Percentiles rank a stretch among this genome's conserved stretches.
Evolutionary conservation across 2,329 filamentous ascomycete species (phyloP).

Genomic region (Penicillium olsonii): DNA sequence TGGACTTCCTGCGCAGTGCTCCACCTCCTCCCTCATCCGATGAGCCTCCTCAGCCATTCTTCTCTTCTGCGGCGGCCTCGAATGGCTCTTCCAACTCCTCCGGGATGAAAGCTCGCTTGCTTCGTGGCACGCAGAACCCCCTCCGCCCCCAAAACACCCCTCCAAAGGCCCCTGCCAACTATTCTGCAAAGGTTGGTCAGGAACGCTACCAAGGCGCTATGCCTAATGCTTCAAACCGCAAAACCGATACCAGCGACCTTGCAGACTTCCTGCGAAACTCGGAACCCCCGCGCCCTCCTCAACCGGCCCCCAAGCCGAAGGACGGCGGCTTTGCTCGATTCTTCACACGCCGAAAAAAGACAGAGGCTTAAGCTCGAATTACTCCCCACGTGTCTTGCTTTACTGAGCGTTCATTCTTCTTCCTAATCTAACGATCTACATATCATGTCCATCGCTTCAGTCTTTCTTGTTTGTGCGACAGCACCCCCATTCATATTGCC

Average conservation of each 20-base stretch:
- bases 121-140: slow-evolving; percentile 35
- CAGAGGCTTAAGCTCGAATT: slow-evolving; percentile 22
- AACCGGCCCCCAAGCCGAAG: slow-evolving; percentile 25
- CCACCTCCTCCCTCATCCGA: slow-evolving; percentile 44
- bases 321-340: slow-evolving; percentile 37
- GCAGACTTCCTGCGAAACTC: slow-evolving; percentile 73
- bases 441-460: slow-evolving; percentile 26
- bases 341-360: slow-evolving; percentile 36
- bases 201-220: slow-evolving; percentile 33
- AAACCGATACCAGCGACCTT: slow-evolving; percentile 62
- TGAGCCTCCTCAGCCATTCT: slow-evolving; percentile 33
- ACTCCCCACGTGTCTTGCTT: slow-evolving; percentile 19
- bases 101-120: slow-evolving; percentile 38
- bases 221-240: slow-evolving; percentile 26
- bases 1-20: slow-evolving; percentile 51
- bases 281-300: slow-evolving; percentile 50
- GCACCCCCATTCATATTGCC: slow-evolving; percentile 9
- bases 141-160: slow-evolving; percentile 37
- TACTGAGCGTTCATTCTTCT: slow-evolving; percentile 22
- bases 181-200: slow-evolving; percentile 40
- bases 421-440: slow-evolving; percentile 23
- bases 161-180: slow-evolving; percentile 35
- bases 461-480: slow-evolving; percentile 12
- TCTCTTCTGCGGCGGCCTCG: slow-evolving; percentile 20
- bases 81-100: slow-evolving; percentile 19